phyloP scores from a whole-genome alignment of 2,329 filamentous ascomycete species.

The Nothophoma quercina region DNA sequence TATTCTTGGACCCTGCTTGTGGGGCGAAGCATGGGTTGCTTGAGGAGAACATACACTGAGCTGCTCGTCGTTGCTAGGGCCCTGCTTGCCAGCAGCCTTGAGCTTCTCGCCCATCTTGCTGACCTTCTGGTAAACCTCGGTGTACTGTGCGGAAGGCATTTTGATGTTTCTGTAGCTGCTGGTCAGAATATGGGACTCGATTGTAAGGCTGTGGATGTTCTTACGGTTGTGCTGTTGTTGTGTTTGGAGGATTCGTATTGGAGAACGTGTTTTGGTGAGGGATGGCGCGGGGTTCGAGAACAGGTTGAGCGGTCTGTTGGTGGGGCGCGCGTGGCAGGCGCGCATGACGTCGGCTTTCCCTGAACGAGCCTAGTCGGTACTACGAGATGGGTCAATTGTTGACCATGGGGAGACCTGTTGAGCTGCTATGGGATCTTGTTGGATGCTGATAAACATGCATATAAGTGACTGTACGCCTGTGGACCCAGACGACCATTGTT shows the following conservation, averaged over 20 bases:
- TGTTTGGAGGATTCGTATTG: conserved; percentile 5
- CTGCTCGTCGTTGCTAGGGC: conserved; percentile 44
- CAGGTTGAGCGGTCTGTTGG: conserved; percentile 14
- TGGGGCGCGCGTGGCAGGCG: conserved; percentile 21
- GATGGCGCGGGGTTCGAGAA: conserved; percentile 16
- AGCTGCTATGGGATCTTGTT: not conserved
- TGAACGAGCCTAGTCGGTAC: not conserved
- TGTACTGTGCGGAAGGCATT: conserved; percentile 43
- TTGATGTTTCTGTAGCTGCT: conserved; percentile 7
- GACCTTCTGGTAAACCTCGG: conserved; percentile 42
- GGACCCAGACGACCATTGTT: too few species aligned
- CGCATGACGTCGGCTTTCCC: conserved; percentile 21
- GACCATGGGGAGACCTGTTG: not conserved
- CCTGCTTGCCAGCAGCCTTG: conserved; percentile 34
- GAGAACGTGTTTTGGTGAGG: conserved; percentile 19
- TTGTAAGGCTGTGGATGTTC: not conserved
- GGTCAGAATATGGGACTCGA: not conserved
- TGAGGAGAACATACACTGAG: conserved; percentile 57
- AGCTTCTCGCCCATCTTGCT: conserved; percentile 42
- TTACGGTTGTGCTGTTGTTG: conserved; percentile 6
- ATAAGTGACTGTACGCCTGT: too few species aligned
- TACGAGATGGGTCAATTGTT: not conserved
- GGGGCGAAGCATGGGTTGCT: not conserved
- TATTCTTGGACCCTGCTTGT: not conserved
- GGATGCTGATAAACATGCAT: not conserved